Base-by-base conservation (phyloP, 306 rosid genomes). In the Dryas octopetala region DNA sequence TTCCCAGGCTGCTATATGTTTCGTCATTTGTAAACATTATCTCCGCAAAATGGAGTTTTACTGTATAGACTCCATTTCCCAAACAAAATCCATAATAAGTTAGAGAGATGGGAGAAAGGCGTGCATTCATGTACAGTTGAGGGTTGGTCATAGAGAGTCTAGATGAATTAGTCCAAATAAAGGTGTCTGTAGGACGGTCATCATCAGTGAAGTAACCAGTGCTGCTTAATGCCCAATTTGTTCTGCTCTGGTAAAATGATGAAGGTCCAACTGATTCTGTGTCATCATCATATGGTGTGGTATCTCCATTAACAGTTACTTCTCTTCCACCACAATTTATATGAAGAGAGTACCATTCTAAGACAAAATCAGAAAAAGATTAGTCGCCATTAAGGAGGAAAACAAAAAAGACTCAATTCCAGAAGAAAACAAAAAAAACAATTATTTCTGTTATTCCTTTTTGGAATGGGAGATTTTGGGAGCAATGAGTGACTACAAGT, bases 291-390 rank as follows among this genome's bases (percentile, higher is more conserved):
- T 78, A 90, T 50, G 53, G 14, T 67, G 62, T 79, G 15, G 0
- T 7, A 1, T 44, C 5, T 49, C 58, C 76, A 61, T 60, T 74
- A 1, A 58, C 28, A 5, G 72, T 81, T 63, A 48, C 63, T n/a
- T 10, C 28, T 12, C 13, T 72, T 28, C 96, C 96, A 9, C 96
- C 93, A 76, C 92, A 86, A 45, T 88, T 90, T 75, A 90, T 88
- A 70, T 69, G 86, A 65, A 90, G 68, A 75, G 86, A 86, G 76
- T 85, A 86, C 57, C 32, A 70, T 38, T 45, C 92, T 84, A 80
- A 16, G 47, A 61, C 1, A 68, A 73, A 84, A 46, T 26, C 4
- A 50, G 9, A 49, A 66, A 44, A 16, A 53, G 52, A 13, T 53
- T 53, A 79, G 69, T 70, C 10, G 55, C 40, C 17, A 13, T 15